phyloP scores from a whole-genome alignment of 495 filamentous ascomycete genomes.

The Lichina pygmaea region DNA sequence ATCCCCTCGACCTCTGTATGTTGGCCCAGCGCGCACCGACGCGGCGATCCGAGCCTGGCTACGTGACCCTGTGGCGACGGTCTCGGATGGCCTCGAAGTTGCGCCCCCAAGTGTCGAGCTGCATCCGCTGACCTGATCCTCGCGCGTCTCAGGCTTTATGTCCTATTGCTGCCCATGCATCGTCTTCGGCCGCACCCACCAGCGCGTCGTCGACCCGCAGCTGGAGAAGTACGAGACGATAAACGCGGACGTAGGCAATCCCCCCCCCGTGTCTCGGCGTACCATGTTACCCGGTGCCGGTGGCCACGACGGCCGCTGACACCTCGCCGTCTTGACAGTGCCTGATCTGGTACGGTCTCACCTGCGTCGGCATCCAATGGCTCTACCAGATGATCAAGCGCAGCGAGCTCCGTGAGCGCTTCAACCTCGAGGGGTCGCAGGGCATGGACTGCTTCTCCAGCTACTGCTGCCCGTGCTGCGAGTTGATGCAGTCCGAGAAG shows the following conservation, averaged over 20 bases:
- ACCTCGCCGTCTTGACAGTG: background rate
- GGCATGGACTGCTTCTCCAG: conserved; percentile 21
- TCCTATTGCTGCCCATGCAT: conserved; percentile 25
- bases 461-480: conserved; percentile 26
- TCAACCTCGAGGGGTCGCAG: conserved; percentile 24
- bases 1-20: background rate
- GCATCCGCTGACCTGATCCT: too few relatives aligned
- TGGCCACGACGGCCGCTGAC: background rate
- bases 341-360: background rate
- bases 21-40: background rate
- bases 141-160: conserved; percentile 10
- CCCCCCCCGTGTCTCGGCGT: too few relatives aligned
- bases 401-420: conserved; percentile 21
- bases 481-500: conserved; percentile 25
- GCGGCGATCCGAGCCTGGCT: background rate
- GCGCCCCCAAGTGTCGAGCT: background rate
- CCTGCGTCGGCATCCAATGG: conserved; percentile 12
- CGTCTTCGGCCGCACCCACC: conserved; percentile 21
- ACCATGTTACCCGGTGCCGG: too few relatives aligned
- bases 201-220: conserved; percentile 18
- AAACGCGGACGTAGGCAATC: conserved; percentile 18
- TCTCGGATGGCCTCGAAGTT: background rate
- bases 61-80: background rate
- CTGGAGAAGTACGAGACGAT: conserved; percentile 18
- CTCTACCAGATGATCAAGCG: conserved; percentile 25